Evolutionary conservation across 805 yeast species (phyloP).

Genomic region (Candida caryicola): DNA sequence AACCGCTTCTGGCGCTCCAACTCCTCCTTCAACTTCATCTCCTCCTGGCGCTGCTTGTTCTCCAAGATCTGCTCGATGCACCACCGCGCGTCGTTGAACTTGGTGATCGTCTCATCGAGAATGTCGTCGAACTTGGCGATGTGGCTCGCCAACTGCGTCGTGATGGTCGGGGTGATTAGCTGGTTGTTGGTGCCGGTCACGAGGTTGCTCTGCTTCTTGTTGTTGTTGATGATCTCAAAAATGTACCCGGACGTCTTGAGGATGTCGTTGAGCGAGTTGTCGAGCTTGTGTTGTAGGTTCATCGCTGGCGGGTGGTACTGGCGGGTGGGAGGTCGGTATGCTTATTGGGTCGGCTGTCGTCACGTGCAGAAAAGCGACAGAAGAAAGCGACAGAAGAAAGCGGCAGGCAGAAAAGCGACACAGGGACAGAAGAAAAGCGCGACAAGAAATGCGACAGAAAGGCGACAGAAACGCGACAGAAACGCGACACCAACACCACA

Average conservation of each 20-base stretch:
- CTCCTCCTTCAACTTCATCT: constrained; percentile 35
- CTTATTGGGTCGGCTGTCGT: too few species aligned
- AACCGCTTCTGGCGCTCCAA: constrained; percentile 25
- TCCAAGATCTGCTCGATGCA: constrained; percentile 42
- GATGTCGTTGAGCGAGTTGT: constrained; percentile 38
- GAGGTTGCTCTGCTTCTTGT: constrained; percentile 39
- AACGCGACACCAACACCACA: too few species aligned
- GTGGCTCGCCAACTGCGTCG: constrained; percentile 32
- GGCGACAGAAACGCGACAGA: too few species aligned
- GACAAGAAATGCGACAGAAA: too few species aligned
- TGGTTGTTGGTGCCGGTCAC: constrained; percentile 43
- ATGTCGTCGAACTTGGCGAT: constrained; percentile 40
- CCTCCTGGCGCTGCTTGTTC: constrained; percentile 41
- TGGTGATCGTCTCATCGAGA: constrained; percentile 40
- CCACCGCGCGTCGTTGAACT: constrained; percentile 44
- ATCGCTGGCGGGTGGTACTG: too few species aligned
- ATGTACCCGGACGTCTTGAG: constrained; percentile 43
- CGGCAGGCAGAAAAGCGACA: too few species aligned
- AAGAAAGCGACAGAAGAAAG: too few species aligned
- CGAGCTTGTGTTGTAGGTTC: constrained; percentile 41
- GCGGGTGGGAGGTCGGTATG: too few species aligned
- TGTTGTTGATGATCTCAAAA: constrained; percentile 40
- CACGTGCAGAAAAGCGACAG: too few species aligned
- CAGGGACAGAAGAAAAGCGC: too few species aligned
- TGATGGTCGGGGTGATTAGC: constrained; percentile 36